Conservation (phyloP, 495 filamentous ascomycete genomes). For the Penicillium goetzii region DNA sequence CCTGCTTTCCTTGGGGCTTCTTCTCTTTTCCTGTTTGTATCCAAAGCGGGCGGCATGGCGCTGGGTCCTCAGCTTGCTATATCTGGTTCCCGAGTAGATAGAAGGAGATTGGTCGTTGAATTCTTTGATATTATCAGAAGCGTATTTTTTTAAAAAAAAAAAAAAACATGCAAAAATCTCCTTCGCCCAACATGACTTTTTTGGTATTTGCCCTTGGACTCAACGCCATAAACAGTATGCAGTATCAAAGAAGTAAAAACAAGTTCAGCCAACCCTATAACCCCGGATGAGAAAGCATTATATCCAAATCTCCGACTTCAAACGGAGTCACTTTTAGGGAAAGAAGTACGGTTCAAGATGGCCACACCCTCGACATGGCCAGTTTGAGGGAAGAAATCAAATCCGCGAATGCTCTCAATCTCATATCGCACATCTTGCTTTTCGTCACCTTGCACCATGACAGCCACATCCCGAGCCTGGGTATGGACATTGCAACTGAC, state of each 20-base stretch:
- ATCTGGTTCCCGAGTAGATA: constrained; percentile 29
- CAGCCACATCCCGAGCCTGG: constrained; percentile 88
- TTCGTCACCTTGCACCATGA: constrained; percentile 69
- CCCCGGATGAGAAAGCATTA: background rate
- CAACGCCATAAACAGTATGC: constrained; percentile 12
- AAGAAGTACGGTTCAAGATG: constrained; percentile 58
- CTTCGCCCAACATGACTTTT: constrained; percentile 2
- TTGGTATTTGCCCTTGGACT: constrained; percentile 2
- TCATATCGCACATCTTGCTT: constrained; percentile 65
- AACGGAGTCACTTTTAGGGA: constrained; percentile 21
- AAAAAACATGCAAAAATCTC: constrained; percentile 20
- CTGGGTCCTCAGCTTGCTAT: constrained; percentile 26
- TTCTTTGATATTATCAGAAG: constrained; percentile 26
- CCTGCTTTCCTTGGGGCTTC: constrained; percentile 13
- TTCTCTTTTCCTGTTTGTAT: constrained; percentile 16
- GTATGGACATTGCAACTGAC: constrained; percentile 98
- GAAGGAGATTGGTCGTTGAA: constrained; percentile 14
- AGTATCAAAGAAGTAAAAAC: constrained; percentile 1
- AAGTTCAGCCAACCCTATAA: background rate
- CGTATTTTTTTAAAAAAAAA: no score
- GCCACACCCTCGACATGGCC: constrained; percentile 95
- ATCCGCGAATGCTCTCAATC: constrained; percentile 90
- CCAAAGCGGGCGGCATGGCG: constrained; percentile 27
- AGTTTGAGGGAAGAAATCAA: constrained; percentile 99
- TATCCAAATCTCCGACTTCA: background rate